Evolutionary conservation across 345 rosid genomes (phyloP).

Genomic region (Lenwebbia sp.): DNA sequence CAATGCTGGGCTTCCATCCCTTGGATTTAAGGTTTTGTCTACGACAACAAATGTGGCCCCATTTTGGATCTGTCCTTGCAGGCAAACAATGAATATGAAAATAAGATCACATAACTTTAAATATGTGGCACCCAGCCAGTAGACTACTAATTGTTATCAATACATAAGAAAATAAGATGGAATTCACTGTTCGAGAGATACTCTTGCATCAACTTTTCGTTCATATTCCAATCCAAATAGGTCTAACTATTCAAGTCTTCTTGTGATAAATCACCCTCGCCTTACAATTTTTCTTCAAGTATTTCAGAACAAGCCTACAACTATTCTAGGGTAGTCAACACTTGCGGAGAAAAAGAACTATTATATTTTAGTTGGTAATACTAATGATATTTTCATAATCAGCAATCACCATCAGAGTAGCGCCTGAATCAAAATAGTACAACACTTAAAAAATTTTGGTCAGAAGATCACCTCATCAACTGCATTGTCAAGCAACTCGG

Average conservation of each 20-base stretch:
- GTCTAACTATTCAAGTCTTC: not conserved
- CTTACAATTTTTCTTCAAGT: not conserved
- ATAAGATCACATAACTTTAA: not conserved
- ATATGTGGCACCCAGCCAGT: not conserved
- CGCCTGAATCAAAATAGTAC: not conserved
- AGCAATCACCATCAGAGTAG: not conserved
- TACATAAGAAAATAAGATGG: not conserved
- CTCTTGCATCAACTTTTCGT: not conserved
- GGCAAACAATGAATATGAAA: constrained; percentile 18
- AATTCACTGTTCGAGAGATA: not conserved
- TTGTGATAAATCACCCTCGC: not conserved
- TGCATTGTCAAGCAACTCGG: constrained; percentile 93
- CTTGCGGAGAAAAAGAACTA: not conserved
- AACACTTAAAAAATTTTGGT: not conserved
- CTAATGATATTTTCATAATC: not conserved
- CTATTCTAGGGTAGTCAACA: not conserved
- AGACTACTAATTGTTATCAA: not conserved
- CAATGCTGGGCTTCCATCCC: constrained; percentile 63
- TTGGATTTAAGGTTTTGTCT: constrained; percentile 70
- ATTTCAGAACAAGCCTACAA: not conserved
- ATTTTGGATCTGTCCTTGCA: constrained; percentile 84
- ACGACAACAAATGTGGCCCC: constrained; percentile 91
- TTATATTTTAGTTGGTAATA: not conserved
- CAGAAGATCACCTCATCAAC: constrained; percentile 74
- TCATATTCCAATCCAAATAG: not conserved